Evolutionary conservation across 2,329 filamentous ascomycete species (phyloP).

Genomic region (Onygenales sp.): DNA sequence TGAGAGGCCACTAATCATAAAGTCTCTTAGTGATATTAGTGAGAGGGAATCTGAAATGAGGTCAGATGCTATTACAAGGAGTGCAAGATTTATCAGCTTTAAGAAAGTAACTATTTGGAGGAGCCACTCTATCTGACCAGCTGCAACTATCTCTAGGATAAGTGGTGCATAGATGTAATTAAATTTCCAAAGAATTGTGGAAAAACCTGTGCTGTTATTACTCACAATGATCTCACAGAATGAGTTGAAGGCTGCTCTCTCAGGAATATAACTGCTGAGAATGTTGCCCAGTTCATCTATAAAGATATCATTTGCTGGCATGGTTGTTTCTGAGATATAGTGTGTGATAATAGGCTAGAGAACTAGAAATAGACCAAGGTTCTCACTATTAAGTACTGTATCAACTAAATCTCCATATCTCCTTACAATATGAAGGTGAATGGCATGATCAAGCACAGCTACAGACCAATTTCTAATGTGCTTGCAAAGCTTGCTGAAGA

Average conservation of each 20-base stretch:
- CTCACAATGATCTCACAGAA: not conserved
- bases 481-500: not conserved
- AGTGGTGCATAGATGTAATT: not conserved
- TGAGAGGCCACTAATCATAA: not conserved
- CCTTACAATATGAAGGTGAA: not conserved
- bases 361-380: not conserved
- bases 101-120: not conserved
- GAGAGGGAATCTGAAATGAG: not conserved
- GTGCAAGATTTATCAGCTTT: not conserved
- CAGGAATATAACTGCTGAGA: not conserved
- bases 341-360: not conserved
- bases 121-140: not conserved
- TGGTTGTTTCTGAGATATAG: not conserved
- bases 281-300: too few species aligned
- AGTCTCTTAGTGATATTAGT: not conserved
- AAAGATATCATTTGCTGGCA: not conserved
- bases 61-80: not conserved
- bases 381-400: not conserved
- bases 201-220: not conserved
- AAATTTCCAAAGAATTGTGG: not conserved
- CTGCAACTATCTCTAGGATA: not conserved
- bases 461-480: not conserved
- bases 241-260: not conserved
- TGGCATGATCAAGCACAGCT: not conserved
- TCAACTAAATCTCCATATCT: not conserved